Evolutionary conservation across 768 basidiomycete genomes (phyloP).

Genomic region (Xerocomus spinulosus): DNA sequence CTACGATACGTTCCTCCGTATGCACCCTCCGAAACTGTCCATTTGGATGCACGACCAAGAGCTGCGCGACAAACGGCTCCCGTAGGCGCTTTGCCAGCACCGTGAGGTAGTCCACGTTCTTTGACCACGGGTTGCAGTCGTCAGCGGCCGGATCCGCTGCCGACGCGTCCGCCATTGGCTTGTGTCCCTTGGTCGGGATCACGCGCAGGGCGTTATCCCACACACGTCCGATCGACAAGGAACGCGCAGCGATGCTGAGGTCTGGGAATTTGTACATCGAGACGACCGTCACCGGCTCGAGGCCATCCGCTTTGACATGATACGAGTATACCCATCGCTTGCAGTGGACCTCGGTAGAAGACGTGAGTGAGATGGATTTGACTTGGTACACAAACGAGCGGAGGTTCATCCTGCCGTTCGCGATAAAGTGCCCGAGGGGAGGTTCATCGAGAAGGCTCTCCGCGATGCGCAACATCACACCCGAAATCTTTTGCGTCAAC

Average conservation of each 20-base stretch:
- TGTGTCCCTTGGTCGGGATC: not conserved
- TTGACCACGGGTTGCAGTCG: conserved; percentile 15
- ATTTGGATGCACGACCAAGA: conserved; percentile 20
- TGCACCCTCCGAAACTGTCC: conserved; percentile 19
- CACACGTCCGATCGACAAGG: conserved; percentile 17
- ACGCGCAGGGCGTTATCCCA: conserved; percentile 22
- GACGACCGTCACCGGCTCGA: conserved; percentile 14
- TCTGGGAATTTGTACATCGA: conserved; percentile 12
- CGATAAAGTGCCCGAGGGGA: conserved; percentile 28
- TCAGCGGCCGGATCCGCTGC: not conserved
- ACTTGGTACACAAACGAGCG: conserved; percentile 23
- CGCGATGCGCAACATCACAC: conserved; percentile 10
- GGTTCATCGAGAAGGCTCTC: conserved; percentile 21
- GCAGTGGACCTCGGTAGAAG: conserved; percentile 5
- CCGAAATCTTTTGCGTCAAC: conserved; percentile 15
- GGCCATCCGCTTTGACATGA: conserved; percentile 17
- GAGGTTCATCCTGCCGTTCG: conserved; percentile 29
- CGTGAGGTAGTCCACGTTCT: conserved; percentile 7
- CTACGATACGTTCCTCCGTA: conserved; percentile 23
- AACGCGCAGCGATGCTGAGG: not conserved
- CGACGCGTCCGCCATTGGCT: not conserved
- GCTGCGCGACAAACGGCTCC: conserved; percentile 20
- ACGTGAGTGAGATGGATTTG: conserved; percentile 6
- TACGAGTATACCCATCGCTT: conserved; percentile 16
- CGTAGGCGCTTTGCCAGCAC: conserved; percentile 14